Percentiles rank a stretch among this genome's conserved stretches.
Evolutionary conservation across 176 grass and related monocot species (phyloP).

Genomic region (Cymbopogon citratus): DNA sequence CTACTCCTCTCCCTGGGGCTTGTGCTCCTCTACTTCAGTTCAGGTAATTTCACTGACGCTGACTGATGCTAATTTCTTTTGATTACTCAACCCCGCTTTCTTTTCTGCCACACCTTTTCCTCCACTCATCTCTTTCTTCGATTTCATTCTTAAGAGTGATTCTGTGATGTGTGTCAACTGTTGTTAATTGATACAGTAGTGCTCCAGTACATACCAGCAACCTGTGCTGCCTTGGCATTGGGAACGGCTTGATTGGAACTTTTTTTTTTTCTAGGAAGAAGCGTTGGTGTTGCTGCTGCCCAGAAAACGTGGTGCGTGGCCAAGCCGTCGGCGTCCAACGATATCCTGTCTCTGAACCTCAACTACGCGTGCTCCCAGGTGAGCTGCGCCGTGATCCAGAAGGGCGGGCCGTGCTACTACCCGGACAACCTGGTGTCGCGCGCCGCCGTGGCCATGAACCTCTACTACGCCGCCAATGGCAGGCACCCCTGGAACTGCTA

Average conservation of each 20-base stretch:
- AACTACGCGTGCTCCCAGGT: constrained; percentile 76
- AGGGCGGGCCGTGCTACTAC: constrained; percentile 52
- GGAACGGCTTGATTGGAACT: too few relatives aligned
- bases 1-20: constrained; percentile 38
- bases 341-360: constrained; percentile 46
- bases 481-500: constrained; percentile 72
- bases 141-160: neutral
- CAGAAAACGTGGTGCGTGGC: constrained; percentile 92
- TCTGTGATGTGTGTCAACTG: neutral
- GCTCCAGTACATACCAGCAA: neutral
- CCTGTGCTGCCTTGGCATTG: too few relatives aligned
- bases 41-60: constrained; percentile 22
- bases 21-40: constrained; percentile 50
- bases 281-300: neutral
- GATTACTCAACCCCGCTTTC: neutral
- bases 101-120: neutral
- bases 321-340: constrained; percentile 62
- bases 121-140: neutral
- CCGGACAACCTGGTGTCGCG: constrained; percentile 64
- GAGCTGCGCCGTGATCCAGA: constrained; percentile 57
- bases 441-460: constrained; percentile 84
- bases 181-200: neutral
- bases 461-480: constrained; percentile 72
- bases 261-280: neutral
- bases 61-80: neutral